Conservation (phyloP, 1,284 basidiomycete genomes). For the Fomitopsis palustris region DNA sequence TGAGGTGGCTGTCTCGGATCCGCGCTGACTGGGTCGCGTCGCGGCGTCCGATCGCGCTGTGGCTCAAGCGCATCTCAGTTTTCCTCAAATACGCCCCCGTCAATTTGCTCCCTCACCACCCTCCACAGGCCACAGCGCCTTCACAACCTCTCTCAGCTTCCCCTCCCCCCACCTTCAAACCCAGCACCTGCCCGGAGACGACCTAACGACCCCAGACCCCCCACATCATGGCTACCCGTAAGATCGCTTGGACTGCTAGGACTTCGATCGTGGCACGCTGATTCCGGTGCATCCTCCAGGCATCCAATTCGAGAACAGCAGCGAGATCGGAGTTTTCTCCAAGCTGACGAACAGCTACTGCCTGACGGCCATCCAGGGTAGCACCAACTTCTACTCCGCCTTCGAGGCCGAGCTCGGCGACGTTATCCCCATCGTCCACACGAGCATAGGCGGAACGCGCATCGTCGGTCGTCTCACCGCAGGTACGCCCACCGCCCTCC, state of each 20-base stretch:
- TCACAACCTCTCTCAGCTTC: not conserved
- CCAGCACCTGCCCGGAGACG: not conserved
- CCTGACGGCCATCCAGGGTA: constrained; percentile 89
- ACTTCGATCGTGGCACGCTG: not conserved
- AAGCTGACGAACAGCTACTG: constrained; percentile 98
- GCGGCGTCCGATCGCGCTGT: not conserved
- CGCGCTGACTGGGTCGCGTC: not conserved
- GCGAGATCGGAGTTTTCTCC: constrained; percentile 92
- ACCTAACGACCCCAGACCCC: not conserved
- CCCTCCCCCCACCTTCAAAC: not conserved
- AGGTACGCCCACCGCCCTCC: constrained; percentile 41
- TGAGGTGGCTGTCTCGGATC: not conserved
- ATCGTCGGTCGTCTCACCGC: constrained; percentile 94
- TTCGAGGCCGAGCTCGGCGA: constrained; percentile 95
- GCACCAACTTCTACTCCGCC: constrained; percentile 97
- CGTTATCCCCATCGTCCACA: constrained; percentile 95
- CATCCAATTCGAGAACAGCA: constrained; percentile 95
- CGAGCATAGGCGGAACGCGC: constrained; percentile 92
- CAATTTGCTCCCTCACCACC: not conserved
- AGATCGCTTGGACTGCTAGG: constrained; percentile 23
- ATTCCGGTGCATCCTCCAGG: constrained; percentile 40
- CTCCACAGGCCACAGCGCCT: not conserved
- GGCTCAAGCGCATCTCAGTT: not conserved
- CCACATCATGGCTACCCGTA: constrained; percentile 63
- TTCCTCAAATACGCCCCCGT: not conserved